Conservation (phyloP, 305 asterid genomes). For the Coffea humblotiana region DNA sequence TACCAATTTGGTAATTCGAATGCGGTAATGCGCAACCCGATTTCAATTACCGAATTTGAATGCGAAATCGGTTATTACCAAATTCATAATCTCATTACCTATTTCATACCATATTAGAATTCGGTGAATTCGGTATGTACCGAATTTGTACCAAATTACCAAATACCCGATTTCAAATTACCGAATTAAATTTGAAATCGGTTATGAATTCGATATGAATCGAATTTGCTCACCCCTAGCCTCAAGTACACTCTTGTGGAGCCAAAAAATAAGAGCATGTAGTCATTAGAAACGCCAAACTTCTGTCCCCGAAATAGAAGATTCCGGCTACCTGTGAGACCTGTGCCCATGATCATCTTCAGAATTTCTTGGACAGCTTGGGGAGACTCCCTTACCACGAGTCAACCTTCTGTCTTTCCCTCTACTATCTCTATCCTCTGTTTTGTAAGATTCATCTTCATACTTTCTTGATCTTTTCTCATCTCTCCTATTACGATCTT, state of each 20-base stretch:
- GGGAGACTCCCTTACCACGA: slow-evolving; percentile 8
- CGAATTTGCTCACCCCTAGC: no score
- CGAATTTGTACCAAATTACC: no score
- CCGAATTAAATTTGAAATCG: no score
- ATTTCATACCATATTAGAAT: no score
- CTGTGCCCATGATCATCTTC: slow-evolving; percentile 20
- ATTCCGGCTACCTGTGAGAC: slow-evolving; percentile 23
- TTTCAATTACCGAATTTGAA: no score
- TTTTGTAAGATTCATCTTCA: slow-evolving; percentile 38
- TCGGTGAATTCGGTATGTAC: no score
- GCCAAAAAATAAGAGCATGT: not conserved
- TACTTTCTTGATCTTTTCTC: slow-evolving; percentile 44
- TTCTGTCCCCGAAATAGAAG: not conserved
- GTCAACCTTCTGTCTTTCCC: slow-evolving; percentile 30
- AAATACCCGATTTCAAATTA: no score
- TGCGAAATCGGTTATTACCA: no score
- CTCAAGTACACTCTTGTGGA: not conserved
- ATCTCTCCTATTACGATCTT: slow-evolving; percentile 42
- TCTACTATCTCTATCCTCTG: slow-evolving; percentile 41
- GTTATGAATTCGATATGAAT: no score
- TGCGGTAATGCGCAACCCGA: no score
- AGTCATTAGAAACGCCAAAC: not conserved
- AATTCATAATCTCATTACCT: no score
- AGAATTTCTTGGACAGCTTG: not conserved
- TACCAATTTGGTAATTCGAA: no score